phyloP scores from a whole-genome alignment of 441 rosid genomes.

The Jatropha podagrica region DNA sequence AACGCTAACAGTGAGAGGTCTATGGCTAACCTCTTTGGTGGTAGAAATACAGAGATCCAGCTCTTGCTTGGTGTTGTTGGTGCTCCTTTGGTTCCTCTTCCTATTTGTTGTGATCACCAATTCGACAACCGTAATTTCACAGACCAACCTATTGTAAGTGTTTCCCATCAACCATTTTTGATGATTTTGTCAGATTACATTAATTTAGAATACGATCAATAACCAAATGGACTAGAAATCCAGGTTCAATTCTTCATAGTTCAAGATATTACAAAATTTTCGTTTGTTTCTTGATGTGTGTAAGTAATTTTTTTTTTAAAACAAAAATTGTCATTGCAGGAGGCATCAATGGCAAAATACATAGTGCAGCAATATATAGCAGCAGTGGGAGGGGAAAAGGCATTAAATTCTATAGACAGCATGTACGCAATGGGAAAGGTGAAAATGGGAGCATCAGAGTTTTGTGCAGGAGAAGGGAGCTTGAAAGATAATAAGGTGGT shows the following conservation, averaged over 20 bases:
- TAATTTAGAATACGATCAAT: no score
- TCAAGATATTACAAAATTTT: no score
- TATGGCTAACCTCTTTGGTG: conserved; percentile 47
- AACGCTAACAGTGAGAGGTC: conserved; percentile 24
- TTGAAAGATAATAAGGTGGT: conserved; percentile 42
- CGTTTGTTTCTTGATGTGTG: no score
- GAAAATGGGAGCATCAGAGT: conserved; percentile 79
- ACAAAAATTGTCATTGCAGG: conserved; percentile 35
- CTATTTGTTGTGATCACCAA: conserved; percentile 40
- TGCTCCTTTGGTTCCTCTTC: conserved; percentile 88
- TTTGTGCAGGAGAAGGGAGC: conserved; percentile 66
- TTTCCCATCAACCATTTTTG: background rate
- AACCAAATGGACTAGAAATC: no score
- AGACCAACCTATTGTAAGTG: conserved; percentile 73
- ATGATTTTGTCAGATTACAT: background rate
- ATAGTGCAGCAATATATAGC: conserved; percentile 87
- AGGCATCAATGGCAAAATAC: conserved; percentile 84
- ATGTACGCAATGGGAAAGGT: conserved; percentile 96
- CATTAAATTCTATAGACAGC: conserved; percentile 55
- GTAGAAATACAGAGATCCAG: conserved; percentile 70
- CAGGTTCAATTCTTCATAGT: no score
- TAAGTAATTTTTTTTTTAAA: no score
- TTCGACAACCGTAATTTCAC: conserved; percentile 42
- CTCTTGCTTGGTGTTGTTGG: conserved; percentile 86
- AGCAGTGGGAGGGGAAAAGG: conserved; percentile 80